Base-by-base conservation (phyloP, 257 asterid species). In the Salvia rosmarinus region DNA sequence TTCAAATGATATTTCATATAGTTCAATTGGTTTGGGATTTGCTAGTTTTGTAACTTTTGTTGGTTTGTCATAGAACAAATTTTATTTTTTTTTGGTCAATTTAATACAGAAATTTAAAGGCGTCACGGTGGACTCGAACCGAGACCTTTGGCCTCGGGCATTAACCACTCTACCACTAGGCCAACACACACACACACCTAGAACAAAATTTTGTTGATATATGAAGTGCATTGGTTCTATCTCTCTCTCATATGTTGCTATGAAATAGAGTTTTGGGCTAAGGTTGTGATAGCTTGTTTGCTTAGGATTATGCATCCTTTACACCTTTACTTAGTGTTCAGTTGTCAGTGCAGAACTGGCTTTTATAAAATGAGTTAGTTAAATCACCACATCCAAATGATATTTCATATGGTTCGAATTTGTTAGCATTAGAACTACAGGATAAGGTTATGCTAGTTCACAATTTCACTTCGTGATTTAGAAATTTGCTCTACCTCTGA, bases 201-300 rank as follows among this genome's bases (percentile, higher is more conserved):
- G n/a, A n/a, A n/a, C n/a, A n/a, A n/a, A n/a, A n/a, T 46, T 42
- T 49, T 43, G 50, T 58, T 40, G 49, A 62, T 40, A 44, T 17
- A n/a, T 67, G 59, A 71, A 71, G 55, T 57, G 72, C 64, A 50
- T 59, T 1, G 35, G 70, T 65, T 44, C 42, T 46, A 43, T 4
- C 20, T 44, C 13, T 17, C 65, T 30, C 12, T 30, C 23, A 9
- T 51, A 30, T 16, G 28, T 23, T 32, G 30, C 17, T 52, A 3
- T 19, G 16, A n/a, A 21, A 14, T 32, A 28, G 50, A 65, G 63
- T 57, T 30, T 49, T 23, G 21, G 6, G 17, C 37, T 32, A 21
- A 55, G 37, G 51, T 57, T 44, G 56, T 61, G 49, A 42, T 70
- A 60, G 9, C 7, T 39, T 51, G 40, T 21, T 10, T 61, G 20